A percentile compares a stretch with the other conserved stretches of the same genome.
Evolutionary conservation across 176 grass and related monocot species (phyloP).

Genomic region (Cymbopogon citratus): DNA sequence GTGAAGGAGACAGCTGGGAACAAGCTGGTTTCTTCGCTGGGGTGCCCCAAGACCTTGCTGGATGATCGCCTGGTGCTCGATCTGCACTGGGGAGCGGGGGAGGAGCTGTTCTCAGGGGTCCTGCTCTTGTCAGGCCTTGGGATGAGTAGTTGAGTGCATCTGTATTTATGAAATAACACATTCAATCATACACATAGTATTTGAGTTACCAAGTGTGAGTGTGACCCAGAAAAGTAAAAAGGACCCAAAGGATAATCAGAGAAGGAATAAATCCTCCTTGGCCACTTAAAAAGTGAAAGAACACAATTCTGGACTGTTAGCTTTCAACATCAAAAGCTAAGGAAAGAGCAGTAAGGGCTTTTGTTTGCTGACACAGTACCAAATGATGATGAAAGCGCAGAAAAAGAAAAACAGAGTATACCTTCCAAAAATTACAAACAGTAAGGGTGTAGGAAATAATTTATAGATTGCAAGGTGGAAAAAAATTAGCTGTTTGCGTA

Average conservation of each 20-base stretch:
- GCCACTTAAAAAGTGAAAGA: neutral
- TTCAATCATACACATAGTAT: neutral
- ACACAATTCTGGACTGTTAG: neutral
- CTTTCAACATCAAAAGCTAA: neutral
- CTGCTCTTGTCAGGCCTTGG: too few relatives aligned
- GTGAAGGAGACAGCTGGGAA: too few relatives aligned
- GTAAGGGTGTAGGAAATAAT: neutral
- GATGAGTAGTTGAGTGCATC: too few relatives aligned
- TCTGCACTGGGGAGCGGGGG: too few relatives aligned
- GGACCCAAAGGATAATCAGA: neutral
- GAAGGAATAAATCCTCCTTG: slow-evolving; percentile 4
- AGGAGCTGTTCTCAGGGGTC: too few relatives aligned
- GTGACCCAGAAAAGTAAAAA: neutral
- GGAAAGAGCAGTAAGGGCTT: neutral
- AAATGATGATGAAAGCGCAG: neutral
- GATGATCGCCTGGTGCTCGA: too few relatives aligned
- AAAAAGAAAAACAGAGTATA: neutral
- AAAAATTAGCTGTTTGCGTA: neutral
- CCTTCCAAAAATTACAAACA: neutral
- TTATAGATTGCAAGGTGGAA: neutral
- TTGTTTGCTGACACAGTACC: neutral
- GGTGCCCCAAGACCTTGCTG: too few relatives aligned
- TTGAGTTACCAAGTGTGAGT: neutral
- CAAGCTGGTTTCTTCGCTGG: too few relatives aligned
- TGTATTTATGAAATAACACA: too few relatives aligned